Conservation (phyloP, 2,329 filamentous ascomycete species). For the Trichoderma sp. region DNA sequence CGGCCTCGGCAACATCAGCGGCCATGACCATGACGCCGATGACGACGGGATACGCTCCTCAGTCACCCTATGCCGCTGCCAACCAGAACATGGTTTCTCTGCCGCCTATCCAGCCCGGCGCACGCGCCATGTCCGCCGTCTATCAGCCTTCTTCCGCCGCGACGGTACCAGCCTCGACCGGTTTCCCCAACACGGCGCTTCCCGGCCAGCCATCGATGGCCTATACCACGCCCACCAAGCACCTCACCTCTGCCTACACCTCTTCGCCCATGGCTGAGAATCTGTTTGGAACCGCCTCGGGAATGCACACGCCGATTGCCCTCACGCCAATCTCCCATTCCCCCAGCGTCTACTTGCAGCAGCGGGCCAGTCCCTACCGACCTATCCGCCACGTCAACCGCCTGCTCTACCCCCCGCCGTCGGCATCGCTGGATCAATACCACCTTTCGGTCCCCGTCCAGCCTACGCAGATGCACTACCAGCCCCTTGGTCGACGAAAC, state of each 20-base stretch:
- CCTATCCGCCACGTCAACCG: slow-evolving; percentile 88
- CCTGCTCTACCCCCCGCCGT: slow-evolving; percentile 84
- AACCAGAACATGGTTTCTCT: slow-evolving; percentile 52
- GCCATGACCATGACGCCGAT: neutral
- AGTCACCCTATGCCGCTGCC: slow-evolving; percentile 41
- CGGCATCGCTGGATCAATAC: slow-evolving; percentile 75
- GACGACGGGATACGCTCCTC: slow-evolving; percentile 45
- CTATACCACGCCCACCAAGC: slow-evolving; percentile 56
- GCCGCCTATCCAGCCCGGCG: slow-evolving; percentile 61
- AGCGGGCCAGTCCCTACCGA: slow-evolving; percentile 88
- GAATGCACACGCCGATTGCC: slow-evolving; percentile 57
- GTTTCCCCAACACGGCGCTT: slow-evolving; percentile 31
- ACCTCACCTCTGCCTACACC: slow-evolving; percentile 44
- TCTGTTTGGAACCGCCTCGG: slow-evolving; percentile 52
- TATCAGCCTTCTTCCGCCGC: slow-evolving; percentile 54
- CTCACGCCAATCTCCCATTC: slow-evolving; percentile 75
- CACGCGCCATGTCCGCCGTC: slow-evolving; percentile 74
- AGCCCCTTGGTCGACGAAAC: slow-evolving; percentile 70
- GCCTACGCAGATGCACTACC: slow-evolving; percentile 80
- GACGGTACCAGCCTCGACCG: slow-evolving; percentile 30
- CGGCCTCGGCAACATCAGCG: slow-evolving; percentile 23
- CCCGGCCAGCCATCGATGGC: slow-evolving; percentile 37
- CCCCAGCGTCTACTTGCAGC: slow-evolving; percentile 82
- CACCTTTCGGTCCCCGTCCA: slow-evolving; percentile 58
- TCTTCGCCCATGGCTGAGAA: slow-evolving; percentile 72